Base-by-base conservation (phyloP, 2,329 filamentous ascomycete species). In the Calonectria hawksworthii region DNA sequence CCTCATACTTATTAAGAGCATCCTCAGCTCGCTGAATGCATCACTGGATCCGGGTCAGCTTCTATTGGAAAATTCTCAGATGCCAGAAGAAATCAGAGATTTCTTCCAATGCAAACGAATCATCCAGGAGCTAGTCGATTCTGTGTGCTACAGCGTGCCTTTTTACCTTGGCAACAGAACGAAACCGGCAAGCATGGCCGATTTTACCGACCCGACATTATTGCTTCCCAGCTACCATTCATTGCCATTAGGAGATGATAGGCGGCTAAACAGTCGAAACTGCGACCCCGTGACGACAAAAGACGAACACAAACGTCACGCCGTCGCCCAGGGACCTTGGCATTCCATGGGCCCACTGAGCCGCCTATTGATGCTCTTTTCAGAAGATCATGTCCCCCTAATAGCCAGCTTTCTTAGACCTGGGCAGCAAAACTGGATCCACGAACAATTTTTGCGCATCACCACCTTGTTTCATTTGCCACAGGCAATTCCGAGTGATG, bases 81-180 rank as follows among this genome's bases (percentile, higher is more conserved):
- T 28, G 0, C 28, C 34, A n/a, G 6, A 16, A 8, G 23, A 41
- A 18, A 41, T 30, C 3, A n/a, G 26, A 21, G 34, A 63, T 8
- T 28, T 63, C 1, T 3, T 28, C 2, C 14, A 28, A 21, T 63
- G 23, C 11, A 63, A 41, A 63, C 13, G 11, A 41, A 41, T 2
- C 23, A 1, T 34, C 2, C 61, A 56, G 16, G 18, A 74, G 2
- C 30, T 78, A 11, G 5, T 78, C 1, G 21, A 74, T 11, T 63
- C 65, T 4, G 41, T 79, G 4, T 77, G 76, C 5, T 16, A 64
- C 1, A 78, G 76, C 14, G 34, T 79, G 6, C 76, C 76, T 0
- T 79, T 78, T 14, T 79, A 79, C 36, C 75, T 79, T 2, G 78
- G 78, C 0, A 78, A 75, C 4, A 61, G 72, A 6, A 47, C 13